Evolutionary conservation across 345 rosid species (phyloP).

Genomic region (Laguncularia racemosa): DNA sequence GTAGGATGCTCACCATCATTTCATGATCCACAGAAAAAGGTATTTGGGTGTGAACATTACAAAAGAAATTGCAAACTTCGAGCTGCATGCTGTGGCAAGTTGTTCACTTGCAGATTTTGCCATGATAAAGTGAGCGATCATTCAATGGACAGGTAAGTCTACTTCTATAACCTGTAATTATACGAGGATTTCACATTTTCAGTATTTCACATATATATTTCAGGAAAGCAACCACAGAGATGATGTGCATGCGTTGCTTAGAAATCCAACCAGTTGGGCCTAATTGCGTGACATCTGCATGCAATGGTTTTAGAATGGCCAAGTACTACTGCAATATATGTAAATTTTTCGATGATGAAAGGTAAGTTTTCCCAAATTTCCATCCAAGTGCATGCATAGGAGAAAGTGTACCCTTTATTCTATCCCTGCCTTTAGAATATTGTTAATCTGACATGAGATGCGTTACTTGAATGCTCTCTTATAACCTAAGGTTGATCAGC

Average conservation of each 20-base stretch:
- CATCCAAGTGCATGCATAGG: no score
- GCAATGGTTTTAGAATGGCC: constrained; percentile 49
- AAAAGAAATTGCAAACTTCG: constrained; percentile 62
- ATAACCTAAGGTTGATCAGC: no score
- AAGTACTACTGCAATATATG: constrained; percentile 77
- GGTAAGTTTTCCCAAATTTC: constrained; percentile 23
- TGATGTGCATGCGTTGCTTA: constrained; percentile 74
- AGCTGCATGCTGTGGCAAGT: constrained; percentile 66
- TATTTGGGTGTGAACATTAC: constrained; percentile 62
- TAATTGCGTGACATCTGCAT: constrained; percentile 37
- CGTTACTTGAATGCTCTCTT: no score
- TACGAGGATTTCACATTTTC: neutral
- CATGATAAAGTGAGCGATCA: constrained; percentile 72
- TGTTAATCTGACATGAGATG: no score
- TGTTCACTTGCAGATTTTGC: constrained; percentile 60
- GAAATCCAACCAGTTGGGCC: constrained; percentile 49
- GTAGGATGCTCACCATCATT: constrained; percentile 37
- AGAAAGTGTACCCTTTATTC: no score
- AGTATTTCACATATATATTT: constrained; percentile 3
- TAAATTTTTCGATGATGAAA: constrained; percentile 92
- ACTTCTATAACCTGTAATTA: neutral
- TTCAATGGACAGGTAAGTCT: constrained; percentile 52
- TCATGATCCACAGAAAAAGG: constrained; percentile 39
- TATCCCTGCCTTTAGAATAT: no score
- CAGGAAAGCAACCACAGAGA: constrained; percentile 61